A percentile compares a stretch with the other conserved stretches of the same genome.
These are phyloP conservation scores for Suillus variegatus DNA, from an alignment of 768 basidiomycete genomes.

Conservation along the genomic window DNA sequence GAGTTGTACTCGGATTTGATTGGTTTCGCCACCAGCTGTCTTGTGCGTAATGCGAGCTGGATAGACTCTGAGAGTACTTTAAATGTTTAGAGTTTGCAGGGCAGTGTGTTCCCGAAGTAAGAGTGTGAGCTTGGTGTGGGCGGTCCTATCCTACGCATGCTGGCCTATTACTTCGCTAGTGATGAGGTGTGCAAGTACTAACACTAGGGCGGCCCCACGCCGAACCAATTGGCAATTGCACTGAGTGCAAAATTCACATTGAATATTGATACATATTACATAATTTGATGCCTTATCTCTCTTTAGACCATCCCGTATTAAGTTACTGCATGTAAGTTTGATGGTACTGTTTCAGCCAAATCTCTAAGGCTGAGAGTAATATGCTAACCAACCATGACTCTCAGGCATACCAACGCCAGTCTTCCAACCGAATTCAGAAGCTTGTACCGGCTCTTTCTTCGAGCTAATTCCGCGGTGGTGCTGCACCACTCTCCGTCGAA, in stretches of 20 bases:
- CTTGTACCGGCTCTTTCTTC: slow-evolving; percentile 60
- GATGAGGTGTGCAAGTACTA: too few species aligned
- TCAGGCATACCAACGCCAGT: not conserved
- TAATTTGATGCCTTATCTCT: not conserved
- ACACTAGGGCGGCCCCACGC: too few species aligned
- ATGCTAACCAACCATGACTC: not conserved
- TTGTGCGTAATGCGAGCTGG: not conserved
- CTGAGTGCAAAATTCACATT: not conserved
- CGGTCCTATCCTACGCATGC: not conserved
- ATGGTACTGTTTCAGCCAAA: not conserved
- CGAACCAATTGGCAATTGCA: too few species aligned
- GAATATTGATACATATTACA: not conserved
- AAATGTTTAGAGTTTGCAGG: not conserved
- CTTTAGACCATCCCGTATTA: not conserved
- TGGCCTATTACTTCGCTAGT: too few species aligned
- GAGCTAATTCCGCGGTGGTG: slow-evolving; percentile 58
- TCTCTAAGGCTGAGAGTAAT: not conserved
- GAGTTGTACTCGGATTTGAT: not conserved
- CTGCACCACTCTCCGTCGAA: slow-evolving; percentile 49
- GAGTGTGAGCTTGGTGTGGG: not conserved
- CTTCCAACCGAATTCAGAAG: slow-evolving; percentile 48
- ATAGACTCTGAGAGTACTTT: not conserved
- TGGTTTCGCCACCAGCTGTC: not conserved
- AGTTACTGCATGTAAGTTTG: not conserved
- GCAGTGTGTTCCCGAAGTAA: not conserved